A percentile compares a stretch with the other conserved stretches of the same genome.
These are phyloP conservation scores for Clonostachys sp. DNA, from an alignment of 2,329 filamentous ascomycete genomes.

Conservation along the genomic window DNA sequence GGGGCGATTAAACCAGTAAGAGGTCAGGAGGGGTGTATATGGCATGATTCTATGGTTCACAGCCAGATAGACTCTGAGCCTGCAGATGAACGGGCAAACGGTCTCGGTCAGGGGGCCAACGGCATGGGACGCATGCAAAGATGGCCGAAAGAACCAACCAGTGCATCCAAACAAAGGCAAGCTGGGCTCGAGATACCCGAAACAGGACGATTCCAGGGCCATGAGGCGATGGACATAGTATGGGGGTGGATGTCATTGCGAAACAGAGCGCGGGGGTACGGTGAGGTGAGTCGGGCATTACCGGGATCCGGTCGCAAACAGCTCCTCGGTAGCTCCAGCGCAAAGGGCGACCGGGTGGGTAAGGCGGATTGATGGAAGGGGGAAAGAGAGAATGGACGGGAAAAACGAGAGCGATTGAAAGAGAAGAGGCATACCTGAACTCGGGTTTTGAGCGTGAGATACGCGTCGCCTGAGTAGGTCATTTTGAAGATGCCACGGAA, in stretches of 20 bases:
- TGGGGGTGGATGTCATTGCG: neutral
- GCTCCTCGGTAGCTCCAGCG: neutral
- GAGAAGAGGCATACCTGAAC: constrained; percentile 66
- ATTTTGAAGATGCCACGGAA: constrained; percentile 99
- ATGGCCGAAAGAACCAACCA: too few relatives aligned
- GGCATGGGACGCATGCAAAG: too few relatives aligned
- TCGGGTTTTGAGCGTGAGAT: constrained; percentile 88
- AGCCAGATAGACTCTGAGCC: too few relatives aligned
- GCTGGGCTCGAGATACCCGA: neutral
- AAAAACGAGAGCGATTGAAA: constrained; percentile 3
- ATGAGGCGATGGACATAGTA: neutral
- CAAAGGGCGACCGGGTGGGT: neutral
- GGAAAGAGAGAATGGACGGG: neutral
- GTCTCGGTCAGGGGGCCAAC: too few relatives aligned
- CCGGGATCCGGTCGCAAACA: neutral
- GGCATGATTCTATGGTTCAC: too few relatives aligned
- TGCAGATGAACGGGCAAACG: too few relatives aligned
- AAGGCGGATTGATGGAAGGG: neutral
- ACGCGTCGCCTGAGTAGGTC: constrained; percentile 95
- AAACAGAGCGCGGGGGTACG: neutral
- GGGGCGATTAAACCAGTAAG: too few relatives aligned
- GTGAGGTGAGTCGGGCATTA: neutral
- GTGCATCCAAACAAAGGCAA: neutral
- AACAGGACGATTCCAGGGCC: neutral
- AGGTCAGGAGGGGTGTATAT: too few relatives aligned